Evolutionary conservation across 202 grass and related monocot genomes (phyloP), one percentile per base, ranked within the genome.

Genomic region (Bolboschoenoplectus hybrid): DNA sequence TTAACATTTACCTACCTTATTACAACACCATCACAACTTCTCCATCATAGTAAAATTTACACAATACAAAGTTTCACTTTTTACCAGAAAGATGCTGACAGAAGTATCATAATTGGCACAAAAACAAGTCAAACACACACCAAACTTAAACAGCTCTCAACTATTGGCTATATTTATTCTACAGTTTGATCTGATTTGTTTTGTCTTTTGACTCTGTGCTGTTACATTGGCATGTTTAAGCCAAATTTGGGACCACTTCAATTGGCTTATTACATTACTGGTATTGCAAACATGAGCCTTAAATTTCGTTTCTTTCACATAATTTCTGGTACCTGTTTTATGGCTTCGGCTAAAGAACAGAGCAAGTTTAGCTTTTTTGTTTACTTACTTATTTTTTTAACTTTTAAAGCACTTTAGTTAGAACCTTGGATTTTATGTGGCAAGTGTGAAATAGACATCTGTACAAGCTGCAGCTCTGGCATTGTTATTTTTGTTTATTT

Each of bases 271-370:
- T 8, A 17, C 16, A 26, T 26, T 72, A 19, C 13, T 32, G 6
- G 10, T 51, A 17, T 36, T 83, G 12, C 43, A 83, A 26, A 65
- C 79, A 81, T 26, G 8, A 64, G 26, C 82, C 63, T 55, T 16
- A 84, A 11, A 84, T 56, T 71, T 84, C 53, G 50, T 57, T 84
- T 43, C 26, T 69, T 84, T 47, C 47, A 39, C 82, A 67, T 50
- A 69, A 56, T 68, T 84, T 84, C 32, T 35, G 82, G 82, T 32
- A 51, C 66, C 32, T 68, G 63, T 66, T 56, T 68, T 84, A 19
- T 66, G 60, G 60, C 60, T 14, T 82, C 32, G 20, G 39, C 34
- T 82, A 66, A 82, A 82, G 1, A 83, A 83, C 63, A 56, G 1
- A 82, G 1, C 1, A 4, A 61, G 69, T 61, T 55, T 50, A 83